Conservation (phyloP, 2,329 filamentous ascomycete species). For the Venturia aucupariae region DNA sequence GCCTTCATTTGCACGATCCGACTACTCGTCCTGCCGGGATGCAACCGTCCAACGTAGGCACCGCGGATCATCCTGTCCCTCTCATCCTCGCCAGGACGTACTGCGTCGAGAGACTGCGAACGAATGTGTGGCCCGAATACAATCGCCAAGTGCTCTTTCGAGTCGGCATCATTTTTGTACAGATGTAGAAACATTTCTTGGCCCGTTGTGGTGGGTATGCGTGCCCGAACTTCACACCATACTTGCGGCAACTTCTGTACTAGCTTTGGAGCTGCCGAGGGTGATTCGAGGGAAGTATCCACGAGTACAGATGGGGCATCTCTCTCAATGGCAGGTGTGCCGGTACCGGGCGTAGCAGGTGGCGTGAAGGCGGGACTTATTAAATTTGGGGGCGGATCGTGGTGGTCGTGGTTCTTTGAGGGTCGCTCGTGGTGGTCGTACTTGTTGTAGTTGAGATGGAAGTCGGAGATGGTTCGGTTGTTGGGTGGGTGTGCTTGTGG, state of each 20-base stretch:
- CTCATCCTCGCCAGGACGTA: conserved; percentile 69
- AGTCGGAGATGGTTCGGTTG: conserved; percentile 25
- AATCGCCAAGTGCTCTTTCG: conserved; percentile 93
- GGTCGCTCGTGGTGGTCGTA: conserved; percentile 20
- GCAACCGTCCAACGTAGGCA: conserved; percentile 81
- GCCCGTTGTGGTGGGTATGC: conserved; percentile 84
- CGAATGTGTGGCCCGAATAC: conserved; percentile 87
- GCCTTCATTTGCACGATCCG: conserved; percentile 46
- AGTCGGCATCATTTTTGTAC: conserved; percentile 86
- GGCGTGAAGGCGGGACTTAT: conserved; percentile 39
- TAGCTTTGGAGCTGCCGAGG: conserved; percentile 44
- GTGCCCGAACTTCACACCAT: conserved; percentile 86
- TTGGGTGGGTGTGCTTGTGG: conserved; percentile 30
- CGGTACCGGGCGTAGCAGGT: conserved; percentile 20
- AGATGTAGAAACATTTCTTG: conserved; percentile 96
- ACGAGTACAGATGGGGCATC: conserved; percentile 35
- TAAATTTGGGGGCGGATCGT: conserved; percentile 31
- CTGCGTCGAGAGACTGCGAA: conserved; percentile 58
- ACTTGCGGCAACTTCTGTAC: conserved; percentile 69
- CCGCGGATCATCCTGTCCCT: conserved; percentile 89
- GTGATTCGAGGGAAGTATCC: conserved; percentile 26
- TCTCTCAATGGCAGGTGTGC: conserved; percentile 26
- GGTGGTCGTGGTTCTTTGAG: conserved; percentile 18
- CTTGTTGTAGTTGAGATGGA: conserved; percentile 26
- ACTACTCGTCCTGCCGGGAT: conserved; percentile 73